These are phyloP conservation scores for Boletus tylopilopsis DNA, from an alignment of 768 basidiomycete species.

Conservation along the genomic window DNA sequence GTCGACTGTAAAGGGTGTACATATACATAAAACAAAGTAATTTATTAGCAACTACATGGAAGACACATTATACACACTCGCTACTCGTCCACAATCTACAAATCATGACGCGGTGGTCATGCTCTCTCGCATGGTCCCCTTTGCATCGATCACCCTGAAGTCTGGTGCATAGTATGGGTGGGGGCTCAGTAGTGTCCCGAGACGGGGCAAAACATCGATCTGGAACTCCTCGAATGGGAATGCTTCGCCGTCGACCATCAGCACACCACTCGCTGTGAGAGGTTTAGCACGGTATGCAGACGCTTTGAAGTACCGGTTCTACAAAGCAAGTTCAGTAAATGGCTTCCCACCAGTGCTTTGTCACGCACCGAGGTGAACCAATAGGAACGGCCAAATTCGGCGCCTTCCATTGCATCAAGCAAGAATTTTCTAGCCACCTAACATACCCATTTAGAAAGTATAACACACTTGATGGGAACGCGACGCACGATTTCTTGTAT, in stretches of 20 bases:
- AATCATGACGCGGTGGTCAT: neutral
- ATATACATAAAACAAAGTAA: no score
- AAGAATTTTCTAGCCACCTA: constrained; percentile 43
- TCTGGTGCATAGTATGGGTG: constrained; percentile 51
- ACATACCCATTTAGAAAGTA: constrained; percentile 1
- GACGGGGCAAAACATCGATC: constrained; percentile 68
- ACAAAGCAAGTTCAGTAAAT: constrained; percentile 5
- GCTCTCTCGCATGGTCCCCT: constrained; percentile 20
- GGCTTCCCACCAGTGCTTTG: neutral
- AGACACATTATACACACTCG: no score
- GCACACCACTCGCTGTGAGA: constrained; percentile 44
- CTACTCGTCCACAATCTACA: no score
- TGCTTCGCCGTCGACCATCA: constrained; percentile 77
- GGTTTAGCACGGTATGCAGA: constrained; percentile 71
- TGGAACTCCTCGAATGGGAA: constrained; percentile 73
- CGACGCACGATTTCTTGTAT: constrained; percentile 56
- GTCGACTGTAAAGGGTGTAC: no score
- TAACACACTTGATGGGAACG: neutral
- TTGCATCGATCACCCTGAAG: constrained; percentile 34
- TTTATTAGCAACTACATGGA: no score
- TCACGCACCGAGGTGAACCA: constrained; percentile 57
- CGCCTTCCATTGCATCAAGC: constrained; percentile 54
- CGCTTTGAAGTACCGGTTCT: constrained; percentile 75
- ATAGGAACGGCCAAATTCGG: constrained; percentile 55
- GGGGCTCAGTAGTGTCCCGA: constrained; percentile 65